These are phyloP conservation scores for Dictyophora rubrovolvata DNA, from an alignment of 768 basidiomycete genomes.

Conservation along the genomic window DNA sequence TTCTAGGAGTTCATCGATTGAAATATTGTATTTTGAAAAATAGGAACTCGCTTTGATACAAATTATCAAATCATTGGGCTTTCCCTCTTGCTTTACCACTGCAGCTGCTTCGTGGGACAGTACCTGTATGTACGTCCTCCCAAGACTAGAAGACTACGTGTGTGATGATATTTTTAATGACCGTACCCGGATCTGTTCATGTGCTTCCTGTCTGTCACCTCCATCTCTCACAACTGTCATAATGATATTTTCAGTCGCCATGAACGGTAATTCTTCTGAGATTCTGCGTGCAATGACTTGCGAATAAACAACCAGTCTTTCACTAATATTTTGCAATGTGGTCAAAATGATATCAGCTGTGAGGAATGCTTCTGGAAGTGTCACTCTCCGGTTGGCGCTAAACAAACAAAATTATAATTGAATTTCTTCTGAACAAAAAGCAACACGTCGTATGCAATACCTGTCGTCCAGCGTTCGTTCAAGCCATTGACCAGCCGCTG, in stretches of 20 bases:
- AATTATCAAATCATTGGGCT: slow-evolving; percentile 92
- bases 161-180: slow-evolving; percentile 9
- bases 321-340: slow-evolving; percentile 92
- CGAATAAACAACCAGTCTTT: slow-evolving; percentile 99
- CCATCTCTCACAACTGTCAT: slow-evolving; percentile 96
- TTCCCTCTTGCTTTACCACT: slow-evolving; percentile 89
- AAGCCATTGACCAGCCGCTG: slow-evolving; percentile 92
- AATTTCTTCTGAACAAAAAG: background rate
- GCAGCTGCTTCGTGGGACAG: slow-evolving; percentile 90
- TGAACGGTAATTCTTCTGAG: slow-evolving; percentile 92
- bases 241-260: slow-evolving; percentile 99
- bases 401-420: slow-evolving; percentile 6
- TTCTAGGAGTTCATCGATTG: slow-evolving; percentile 72
- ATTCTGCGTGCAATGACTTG: slow-evolving; percentile 90
- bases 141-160: background rate
- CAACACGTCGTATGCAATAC: slow-evolving; percentile 25
- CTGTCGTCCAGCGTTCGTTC: slow-evolving; percentile 97
- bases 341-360: slow-evolving; percentile 95
- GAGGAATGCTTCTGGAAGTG: slow-evolving; percentile 93
- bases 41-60: slow-evolving; percentile 74
- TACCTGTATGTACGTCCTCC: slow-evolving; percentile 40
- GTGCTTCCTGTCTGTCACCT: slow-evolving; percentile 93
- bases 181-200: slow-evolving; percentile 84
- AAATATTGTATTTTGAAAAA: slow-evolving; percentile 76
- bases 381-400: slow-evolving; percentile 93